Conservation (phyloP, 2,329 filamentous ascomycete species). For the Sporothrix protearum region DNA sequence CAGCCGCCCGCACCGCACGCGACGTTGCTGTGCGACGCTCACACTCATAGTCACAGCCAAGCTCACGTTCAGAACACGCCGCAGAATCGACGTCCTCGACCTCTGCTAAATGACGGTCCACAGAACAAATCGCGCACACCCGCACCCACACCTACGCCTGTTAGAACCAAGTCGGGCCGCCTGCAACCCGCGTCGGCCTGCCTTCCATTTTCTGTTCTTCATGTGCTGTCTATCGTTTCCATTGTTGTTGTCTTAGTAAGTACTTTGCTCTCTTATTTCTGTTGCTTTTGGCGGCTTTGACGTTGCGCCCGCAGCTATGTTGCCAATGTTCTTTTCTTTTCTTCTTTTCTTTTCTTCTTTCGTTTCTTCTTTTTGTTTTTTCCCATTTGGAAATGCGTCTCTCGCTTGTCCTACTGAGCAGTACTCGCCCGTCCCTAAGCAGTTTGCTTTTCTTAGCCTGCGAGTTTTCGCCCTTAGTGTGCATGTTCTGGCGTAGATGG, state of each 20-base stretch:
- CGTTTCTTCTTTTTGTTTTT: constrained; percentile 19
- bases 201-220: constrained; percentile 31
- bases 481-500: neutral
- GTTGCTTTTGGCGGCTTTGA: neutral
- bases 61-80: neutral
- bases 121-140: constrained; percentile 27
- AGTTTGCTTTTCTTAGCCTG: constrained; percentile 3
- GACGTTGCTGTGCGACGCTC: neutral
- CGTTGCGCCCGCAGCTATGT: neutral
- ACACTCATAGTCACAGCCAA: neutral
- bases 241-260: constrained; percentile 29
- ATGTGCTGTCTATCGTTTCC: constrained; percentile 34
- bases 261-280: neutral
- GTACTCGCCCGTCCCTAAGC: constrained; percentile 5
- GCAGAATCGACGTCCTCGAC: neutral
- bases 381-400: constrained; percentile 11
- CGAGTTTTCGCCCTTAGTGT: constrained; percentile 14
- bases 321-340: neutral
- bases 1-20: neutral
- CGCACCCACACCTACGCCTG: constrained; percentile 22
- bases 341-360: neutral
- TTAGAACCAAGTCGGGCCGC: constrained; percentile 28
- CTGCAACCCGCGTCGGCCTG: constrained; percentile 24
- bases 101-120: neutral
- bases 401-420: neutral